Conservation (phyloP, 768 basidiomycete genomes). For the Boletus fagicola region DNA sequence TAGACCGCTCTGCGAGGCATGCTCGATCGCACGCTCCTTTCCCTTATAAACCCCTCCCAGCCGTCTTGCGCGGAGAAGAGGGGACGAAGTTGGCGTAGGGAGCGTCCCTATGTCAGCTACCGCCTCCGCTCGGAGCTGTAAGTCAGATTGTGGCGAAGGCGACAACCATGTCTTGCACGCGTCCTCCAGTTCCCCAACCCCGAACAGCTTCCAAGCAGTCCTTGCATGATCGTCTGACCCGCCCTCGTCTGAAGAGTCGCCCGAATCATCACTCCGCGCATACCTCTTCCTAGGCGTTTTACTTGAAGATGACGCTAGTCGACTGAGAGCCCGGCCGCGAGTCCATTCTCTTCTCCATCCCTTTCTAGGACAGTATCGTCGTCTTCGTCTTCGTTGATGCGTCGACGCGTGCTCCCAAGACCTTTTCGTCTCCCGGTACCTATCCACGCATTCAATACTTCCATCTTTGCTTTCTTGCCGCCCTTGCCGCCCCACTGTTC, state of each 20-base stretch:
- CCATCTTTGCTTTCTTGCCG: slow-evolving; percentile 43
- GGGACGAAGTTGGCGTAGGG: slow-evolving; percentile 30
- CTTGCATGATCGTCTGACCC: slow-evolving; percentile 49
- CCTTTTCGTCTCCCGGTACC: slow-evolving; percentile 32
- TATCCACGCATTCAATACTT: slow-evolving; percentile 45
- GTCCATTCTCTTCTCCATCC: not conserved
- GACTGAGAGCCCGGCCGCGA: not conserved
- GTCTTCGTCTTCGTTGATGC: slow-evolving; percentile 14
- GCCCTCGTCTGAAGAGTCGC: slow-evolving; percentile 41
- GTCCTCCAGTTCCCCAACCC: slow-evolving; percentile 30
- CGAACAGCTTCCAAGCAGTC: slow-evolving; percentile 59
- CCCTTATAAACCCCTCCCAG: slow-evolving; percentile 1
- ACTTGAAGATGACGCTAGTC: not conserved
- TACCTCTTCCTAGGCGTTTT: not conserved
- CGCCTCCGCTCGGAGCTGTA: not conserved
- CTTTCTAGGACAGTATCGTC: slow-evolving; percentile 3
- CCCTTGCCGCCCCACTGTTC: slow-evolving; percentile 55
- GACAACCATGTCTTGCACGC: slow-evolving; percentile 18
- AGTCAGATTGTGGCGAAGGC: slow-evolving; percentile 14
- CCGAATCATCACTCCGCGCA: slow-evolving; percentile 40
- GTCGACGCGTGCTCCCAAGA: slow-evolving; percentile 36
- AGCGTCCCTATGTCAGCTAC: slow-evolving; percentile 6
- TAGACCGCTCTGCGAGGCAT: not conserved
- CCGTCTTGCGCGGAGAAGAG: not conserved
- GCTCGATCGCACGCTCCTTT: slow-evolving; percentile 5